Conservation (phyloP, 495 filamentous ascomycete species). For the Lasiosphaeriaceae sp. region DNA sequence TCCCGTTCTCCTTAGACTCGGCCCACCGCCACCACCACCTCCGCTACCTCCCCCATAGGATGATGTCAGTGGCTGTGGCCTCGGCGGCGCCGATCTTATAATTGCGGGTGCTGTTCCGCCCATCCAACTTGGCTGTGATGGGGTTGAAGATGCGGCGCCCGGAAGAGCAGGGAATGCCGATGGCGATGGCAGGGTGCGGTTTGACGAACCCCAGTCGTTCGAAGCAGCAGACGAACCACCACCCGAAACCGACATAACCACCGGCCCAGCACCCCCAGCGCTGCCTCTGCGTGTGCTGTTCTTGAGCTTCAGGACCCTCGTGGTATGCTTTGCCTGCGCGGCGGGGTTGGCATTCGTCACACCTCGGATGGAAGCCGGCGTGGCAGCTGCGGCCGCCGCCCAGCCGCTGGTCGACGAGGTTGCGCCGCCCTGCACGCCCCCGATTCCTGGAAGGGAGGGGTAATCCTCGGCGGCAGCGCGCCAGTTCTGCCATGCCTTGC, state of each 20-base stretch:
- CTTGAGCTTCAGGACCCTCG: constrained; percentile 44
- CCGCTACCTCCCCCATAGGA: background rate
- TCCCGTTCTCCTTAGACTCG: background rate
- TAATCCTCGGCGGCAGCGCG: constrained; percentile 95
- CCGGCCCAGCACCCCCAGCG: constrained; percentile 3
- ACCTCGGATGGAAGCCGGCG: constrained; percentile 21
- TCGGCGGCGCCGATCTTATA: constrained; percentile 16
- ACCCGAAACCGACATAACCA: constrained; percentile 10
- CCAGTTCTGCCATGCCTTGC: constrained; percentile 90
- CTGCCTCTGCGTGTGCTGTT: constrained; percentile 42
- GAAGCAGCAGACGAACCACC: background rate
- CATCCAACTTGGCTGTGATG: constrained; percentile 30
- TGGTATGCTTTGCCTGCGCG: constrained; percentile 33
- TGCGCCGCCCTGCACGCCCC: constrained; percentile 51
- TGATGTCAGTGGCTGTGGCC: constrained; percentile 14
- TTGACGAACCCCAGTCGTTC: background rate
- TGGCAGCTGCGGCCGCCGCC: constrained; percentile 46
- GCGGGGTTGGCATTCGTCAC: constrained; percentile 14
- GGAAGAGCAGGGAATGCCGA: constrained; percentile 33
- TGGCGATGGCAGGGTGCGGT: constrained; percentile 19
- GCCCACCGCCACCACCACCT: constrained; percentile 1
- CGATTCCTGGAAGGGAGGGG: constrained; percentile 74
- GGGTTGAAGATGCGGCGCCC: constrained; percentile 39
- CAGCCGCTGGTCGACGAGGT: constrained; percentile 44
- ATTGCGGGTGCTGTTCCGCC: constrained; percentile 24